Conservation (phyloP, 306 rosid species). For the Quercus berberidifolia region DNA sequence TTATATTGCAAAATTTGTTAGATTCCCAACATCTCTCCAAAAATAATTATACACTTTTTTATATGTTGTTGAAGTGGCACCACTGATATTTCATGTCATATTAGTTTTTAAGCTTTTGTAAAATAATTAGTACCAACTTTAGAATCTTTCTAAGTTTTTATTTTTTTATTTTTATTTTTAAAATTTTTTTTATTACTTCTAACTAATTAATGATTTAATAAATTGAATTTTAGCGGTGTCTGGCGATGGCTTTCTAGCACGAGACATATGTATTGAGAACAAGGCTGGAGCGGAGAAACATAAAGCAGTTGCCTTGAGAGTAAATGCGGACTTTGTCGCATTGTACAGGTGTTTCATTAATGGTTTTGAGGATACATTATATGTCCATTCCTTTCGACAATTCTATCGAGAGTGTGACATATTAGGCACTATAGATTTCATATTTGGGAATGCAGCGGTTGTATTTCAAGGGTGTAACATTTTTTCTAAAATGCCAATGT, state of each 20-base stretch:
- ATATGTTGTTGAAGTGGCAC: too few relatives aligned
- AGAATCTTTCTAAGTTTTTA: too few relatives aligned
- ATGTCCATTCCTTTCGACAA: conserved; percentile 73
- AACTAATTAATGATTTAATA: too few relatives aligned
- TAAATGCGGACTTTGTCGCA: conserved; percentile 68
- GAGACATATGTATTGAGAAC: conserved; percentile 63
- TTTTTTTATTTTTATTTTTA: too few relatives aligned
- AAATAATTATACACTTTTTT: too few relatives aligned
- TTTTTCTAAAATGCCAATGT: conserved; percentile 50
- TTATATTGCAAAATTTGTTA: too few relatives aligned
- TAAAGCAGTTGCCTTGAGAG: conserved; percentile 75
- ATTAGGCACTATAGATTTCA: conserved; percentile 67
- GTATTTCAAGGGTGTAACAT: conserved; percentile 56
- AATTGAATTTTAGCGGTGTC: conserved; percentile 46
- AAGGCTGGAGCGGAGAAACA: conserved; percentile 62
- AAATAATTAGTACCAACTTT: too few relatives aligned
- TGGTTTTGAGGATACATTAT: conserved; percentile 67
- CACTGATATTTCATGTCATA: too few relatives aligned
- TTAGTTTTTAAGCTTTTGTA: too few relatives aligned
- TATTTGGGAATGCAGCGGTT: conserved; percentile 79
- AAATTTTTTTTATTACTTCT: too few relatives aligned
- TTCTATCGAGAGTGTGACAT: conserved; percentile 79
- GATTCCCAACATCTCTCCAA: too few relatives aligned
- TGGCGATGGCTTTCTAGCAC: conserved; percentile 75
- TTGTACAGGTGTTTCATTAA: conserved; percentile 48